phyloP scores from a whole-genome alignment of 2,329 filamentous ascomycete genomes.

The Fusarium mangiferae region DNA sequence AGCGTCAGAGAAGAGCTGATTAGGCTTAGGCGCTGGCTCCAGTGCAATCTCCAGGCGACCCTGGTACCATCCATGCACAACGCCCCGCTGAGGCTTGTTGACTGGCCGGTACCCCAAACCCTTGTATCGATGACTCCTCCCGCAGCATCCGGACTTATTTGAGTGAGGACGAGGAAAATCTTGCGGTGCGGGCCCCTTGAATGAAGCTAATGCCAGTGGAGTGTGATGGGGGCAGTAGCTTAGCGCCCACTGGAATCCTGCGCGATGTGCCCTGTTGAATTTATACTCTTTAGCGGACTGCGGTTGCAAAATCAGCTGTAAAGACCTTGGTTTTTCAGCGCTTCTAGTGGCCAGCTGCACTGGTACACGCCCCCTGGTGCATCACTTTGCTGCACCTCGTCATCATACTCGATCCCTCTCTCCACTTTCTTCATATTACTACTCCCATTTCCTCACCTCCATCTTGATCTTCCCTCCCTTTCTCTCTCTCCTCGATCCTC shows the following conservation, averaged over 20 bases:
- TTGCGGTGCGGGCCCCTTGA: constrained; percentile 26
- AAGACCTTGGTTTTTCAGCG: constrained; percentile 30
- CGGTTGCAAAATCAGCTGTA: constrained; percentile 34
- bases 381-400: constrained; percentile 43
- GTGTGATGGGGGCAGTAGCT: constrained; percentile 20
- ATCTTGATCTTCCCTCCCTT: constrained; percentile 25
- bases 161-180: constrained; percentile 29
- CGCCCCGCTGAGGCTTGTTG: constrained; percentile 38
- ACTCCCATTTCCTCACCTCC: constrained; percentile 38
- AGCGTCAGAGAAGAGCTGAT: constrained; percentile 39
- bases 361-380: constrained; percentile 27
- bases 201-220: constrained; percentile 28
- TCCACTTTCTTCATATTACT: constrained; percentile 41
- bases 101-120: constrained; percentile 35
- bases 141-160: constrained; percentile 43
- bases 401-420: constrained; percentile 43
- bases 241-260: constrained; percentile 29
- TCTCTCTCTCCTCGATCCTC: constrained; percentile 32
- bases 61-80: constrained; percentile 26
- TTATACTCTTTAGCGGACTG: constrained; percentile 20
- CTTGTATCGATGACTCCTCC: constrained; percentile 43
- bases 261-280: constrained; percentile 18
- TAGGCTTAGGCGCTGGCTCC: constrained; percentile 36
- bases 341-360: constrained; percentile 31
- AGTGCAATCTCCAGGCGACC: constrained; percentile 42